Percentiles rank a stretch among this genome's conserved stretches.
Conservation (phyloP, 192 early-diverging fungal species). For the Coemansia sp. region DNA sequence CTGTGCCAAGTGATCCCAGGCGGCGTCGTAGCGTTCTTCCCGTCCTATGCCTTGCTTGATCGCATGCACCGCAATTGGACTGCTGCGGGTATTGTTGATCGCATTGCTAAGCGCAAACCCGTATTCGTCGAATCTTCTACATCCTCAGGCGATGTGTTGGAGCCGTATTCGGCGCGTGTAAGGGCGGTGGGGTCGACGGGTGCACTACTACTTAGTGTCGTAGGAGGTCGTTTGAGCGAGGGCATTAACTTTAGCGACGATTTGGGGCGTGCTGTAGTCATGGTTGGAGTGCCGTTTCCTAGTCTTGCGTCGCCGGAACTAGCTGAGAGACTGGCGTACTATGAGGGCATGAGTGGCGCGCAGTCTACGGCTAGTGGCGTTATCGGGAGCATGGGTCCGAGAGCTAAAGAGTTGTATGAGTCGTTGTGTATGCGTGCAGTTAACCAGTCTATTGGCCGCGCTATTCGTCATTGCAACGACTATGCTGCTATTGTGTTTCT, state of each 20-base stretch:
- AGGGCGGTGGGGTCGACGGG: slow-evolving; percentile 48
- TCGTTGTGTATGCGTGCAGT: slow-evolving; percentile 92
- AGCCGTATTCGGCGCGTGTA: slow-evolving; percentile 63
- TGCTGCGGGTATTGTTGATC: slow-evolving; percentile 36
- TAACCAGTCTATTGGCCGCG: slow-evolving; percentile 90
- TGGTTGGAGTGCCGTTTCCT: slow-evolving; percentile 89
- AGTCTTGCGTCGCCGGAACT: slow-evolving; percentile 77
- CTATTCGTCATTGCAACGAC: slow-evolving; percentile 87
- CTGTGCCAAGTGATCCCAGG: slow-evolving; percentile 74
- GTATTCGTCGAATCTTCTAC: slow-evolving; percentile 72
- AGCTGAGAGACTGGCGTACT: slow-evolving; percentile 53
- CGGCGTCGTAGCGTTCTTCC: slow-evolving; percentile 89
- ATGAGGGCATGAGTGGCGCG: slow-evolving; percentile 6
- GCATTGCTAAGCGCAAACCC: slow-evolving; percentile 65
- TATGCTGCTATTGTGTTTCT: slow-evolving; percentile 83
- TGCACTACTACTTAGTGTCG: slow-evolving; percentile 84
- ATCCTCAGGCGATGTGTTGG: slow-evolving; percentile 59
- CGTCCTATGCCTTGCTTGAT: slow-evolving; percentile 78
- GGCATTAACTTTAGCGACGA: slow-evolving; percentile 92
- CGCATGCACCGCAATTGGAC: slow-evolving; percentile 61
- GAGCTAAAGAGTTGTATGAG: slow-evolving; percentile 68
- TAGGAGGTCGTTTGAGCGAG: slow-evolving; percentile 90
- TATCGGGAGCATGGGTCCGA: slow-evolving; percentile 48
- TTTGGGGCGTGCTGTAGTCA: slow-evolving; percentile 80
- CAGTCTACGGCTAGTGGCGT: neutral